Evolutionary conservation across 768 basidiomycete species (phyloP), one percentile per base, ranked within the genome.

Genomic region (Mycena vitilis): DNA sequence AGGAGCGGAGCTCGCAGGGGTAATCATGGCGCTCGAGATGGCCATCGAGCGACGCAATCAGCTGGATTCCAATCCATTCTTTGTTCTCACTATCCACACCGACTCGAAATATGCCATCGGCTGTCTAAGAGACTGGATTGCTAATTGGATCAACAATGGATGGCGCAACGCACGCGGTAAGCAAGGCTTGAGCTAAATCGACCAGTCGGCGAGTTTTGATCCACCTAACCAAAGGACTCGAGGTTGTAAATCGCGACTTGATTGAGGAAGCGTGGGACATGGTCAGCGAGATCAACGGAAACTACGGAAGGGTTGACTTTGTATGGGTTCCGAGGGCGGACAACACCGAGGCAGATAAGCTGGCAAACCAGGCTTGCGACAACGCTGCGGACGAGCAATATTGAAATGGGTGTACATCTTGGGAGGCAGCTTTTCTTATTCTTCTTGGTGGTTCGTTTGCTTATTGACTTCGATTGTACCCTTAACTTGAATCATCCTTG

Each of bases 61-160:
- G 42, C 56, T 66, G 8, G 30, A 51, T 22, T 34, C 45, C 48
- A n/a, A 36, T 23, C 68, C 64, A 20, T 59, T 56, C 49, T 65
- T 70, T 34, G 22, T 65, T 4, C 47, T 65, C 48, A 54, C 59
- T 4, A 49, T 70, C 47, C 59, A 58, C 53, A 58, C 60, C 2
- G 69, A 70, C 56, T 70, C 64, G 36, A 55, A 59, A 36, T 70
- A 70, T 36, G 64, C 64, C 7, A 57, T 65, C 25, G 64, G 56
- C 20, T 66, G 69, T 20, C 36, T 65, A n/a, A 20, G 48, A 16
- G 47, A 70, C 22, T 70, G 63, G 60, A 1, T 65, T 16, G 42
- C 36, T 6, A 57, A 45, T 16, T 70, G 69, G 69, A 25, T n/a
- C 4, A 16, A 23, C 7, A 70, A 70, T 44, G 69, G 69, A 5